These are phyloP conservation scores for Penicillium rolfsii DNA, from an alignment of 2,329 filamentous ascomycete genomes.

Conservation along the genomic window DNA sequence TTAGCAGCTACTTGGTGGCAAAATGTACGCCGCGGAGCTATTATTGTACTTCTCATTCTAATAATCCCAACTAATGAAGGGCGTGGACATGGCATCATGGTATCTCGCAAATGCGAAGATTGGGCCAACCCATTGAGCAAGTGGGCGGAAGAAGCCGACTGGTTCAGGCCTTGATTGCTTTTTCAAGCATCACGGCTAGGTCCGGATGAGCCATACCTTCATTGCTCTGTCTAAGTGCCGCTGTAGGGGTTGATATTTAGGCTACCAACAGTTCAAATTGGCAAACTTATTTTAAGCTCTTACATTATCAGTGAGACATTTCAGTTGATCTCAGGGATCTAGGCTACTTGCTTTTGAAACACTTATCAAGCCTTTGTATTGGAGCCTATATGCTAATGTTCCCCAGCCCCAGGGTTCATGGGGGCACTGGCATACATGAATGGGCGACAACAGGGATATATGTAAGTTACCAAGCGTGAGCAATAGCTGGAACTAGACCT, in stretches of 20 bases:
- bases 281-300: not conserved
- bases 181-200: too few species aligned
- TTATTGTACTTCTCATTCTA: not conserved
- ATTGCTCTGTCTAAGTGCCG: not conserved
- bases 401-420: not conserved
- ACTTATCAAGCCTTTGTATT: not conserved
- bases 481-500: not conserved
- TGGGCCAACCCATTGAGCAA: too few species aligned
- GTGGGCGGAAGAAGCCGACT: not conserved
- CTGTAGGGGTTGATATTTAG: too few species aligned
- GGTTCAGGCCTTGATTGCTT: not conserved
- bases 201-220: not conserved
- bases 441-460: not conserved
- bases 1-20: not conserved
- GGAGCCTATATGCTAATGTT: not conserved
- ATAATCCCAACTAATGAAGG: too few species aligned
- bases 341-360: not conserved
- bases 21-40: not conserved
- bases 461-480: not conserved
- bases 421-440: not conserved
- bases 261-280: too few species aligned
- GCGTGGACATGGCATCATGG: too few species aligned
- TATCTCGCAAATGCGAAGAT: too few species aligned
- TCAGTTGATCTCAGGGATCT: not conserved
- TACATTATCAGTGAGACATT: not conserved